Base-by-base conservation (phyloP, 441 rosid species). In the Hura crepitans region DNA sequence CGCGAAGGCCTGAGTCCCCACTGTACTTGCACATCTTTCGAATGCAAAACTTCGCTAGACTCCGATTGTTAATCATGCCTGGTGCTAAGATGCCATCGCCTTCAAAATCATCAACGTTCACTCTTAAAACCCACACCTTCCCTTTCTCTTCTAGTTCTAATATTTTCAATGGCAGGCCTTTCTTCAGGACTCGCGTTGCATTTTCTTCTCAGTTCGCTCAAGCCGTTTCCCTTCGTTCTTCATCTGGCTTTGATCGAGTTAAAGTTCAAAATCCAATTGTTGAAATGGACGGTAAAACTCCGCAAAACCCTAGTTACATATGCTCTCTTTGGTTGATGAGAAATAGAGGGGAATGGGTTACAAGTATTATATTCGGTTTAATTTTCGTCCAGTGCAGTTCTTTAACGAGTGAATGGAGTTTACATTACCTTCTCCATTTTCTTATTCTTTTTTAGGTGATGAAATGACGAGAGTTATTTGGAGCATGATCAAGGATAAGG, bases 381-480 rank as follows among this genome's bases (percentile, higher is more conserved):
- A 42, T 25, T 12, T 54, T 54, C 0, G 1, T 1, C 31, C 12
- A 4, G 0, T 25, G 13, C 10, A n/a, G 17, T 25, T 54, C 46
- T 1, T 3, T 14, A 3, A 20, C 45, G 46, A 28, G 62, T 70
- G 4, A 17, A 6, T 35, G 42, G 22, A 42, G 54, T n/a, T 61
- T n/a, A 53, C 7, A 35, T 69, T 59, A n/a, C 13, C 10, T 61
- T 13, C 0, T 9, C 12, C 46, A 5, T 17, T 35, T 20, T 49
- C 18, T 57, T 39, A n/a, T 70, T 65, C 6, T 47, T 30, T 55
- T 54, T 65, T 71, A 89, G 98, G 98, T 64, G 98, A 94, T 82
- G 98, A 94, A 77, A 94, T 94, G 97, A 79, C 97, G 6, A 88
- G 98, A 79, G 80, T 94, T 53, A 94, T 94, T 56, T 91, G 98